Base-by-base conservation (phyloP, 768 basidiomycete genomes). In the Cystobasidium tubakii region DNA sequence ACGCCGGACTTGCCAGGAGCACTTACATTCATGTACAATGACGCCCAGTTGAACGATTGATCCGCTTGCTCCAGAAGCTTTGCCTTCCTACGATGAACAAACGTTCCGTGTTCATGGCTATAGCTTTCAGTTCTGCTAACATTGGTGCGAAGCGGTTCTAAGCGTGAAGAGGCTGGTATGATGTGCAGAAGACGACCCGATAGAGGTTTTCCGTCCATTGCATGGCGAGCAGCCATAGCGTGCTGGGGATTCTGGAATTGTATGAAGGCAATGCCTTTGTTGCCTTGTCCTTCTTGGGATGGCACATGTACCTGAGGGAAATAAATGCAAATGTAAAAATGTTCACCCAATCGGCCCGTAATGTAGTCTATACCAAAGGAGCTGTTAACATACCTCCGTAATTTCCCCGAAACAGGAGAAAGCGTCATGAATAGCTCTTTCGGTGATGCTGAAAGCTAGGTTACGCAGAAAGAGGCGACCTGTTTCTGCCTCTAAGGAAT, bases 1-100 rank as follows among this genome's bases (percentile, higher is more conserved):
- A 65, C 62, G 36, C 6, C 7, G 2, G 27, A 15, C 7, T 53
- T 54, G 66, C 39, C 43, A 25, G 17, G 19, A 12, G 25, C 54
- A 88, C 91, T 82, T 83, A 96, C 95, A 84, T 97, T 98, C 91
- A 97, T 93, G 80, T 93, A 97, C 72, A 98, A 80, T 85, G 92
- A 89, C 66, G 88, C 87, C 92, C 92, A 95, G 81, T 91, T 92
- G 79, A 93, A 92, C 72, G 89, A 89, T 75, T 88, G 88, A 36
- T 88, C 88, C 19, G 89, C 88, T 39, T 80, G 82, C 25, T 27
- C 13, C 3, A 25, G 15, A 33, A 34, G 29, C 25, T 60, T 60
- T 1, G 54, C 10, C 25, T 29, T 62, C 55, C 39, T 71, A 1
- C 15, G 29, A 31, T 9, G 33, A 12, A 7, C 39, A 21, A 39